Base-by-base conservation (phyloP, 2,329 filamentous ascomycete genomes). In the Aphanocladium album region DNA sequence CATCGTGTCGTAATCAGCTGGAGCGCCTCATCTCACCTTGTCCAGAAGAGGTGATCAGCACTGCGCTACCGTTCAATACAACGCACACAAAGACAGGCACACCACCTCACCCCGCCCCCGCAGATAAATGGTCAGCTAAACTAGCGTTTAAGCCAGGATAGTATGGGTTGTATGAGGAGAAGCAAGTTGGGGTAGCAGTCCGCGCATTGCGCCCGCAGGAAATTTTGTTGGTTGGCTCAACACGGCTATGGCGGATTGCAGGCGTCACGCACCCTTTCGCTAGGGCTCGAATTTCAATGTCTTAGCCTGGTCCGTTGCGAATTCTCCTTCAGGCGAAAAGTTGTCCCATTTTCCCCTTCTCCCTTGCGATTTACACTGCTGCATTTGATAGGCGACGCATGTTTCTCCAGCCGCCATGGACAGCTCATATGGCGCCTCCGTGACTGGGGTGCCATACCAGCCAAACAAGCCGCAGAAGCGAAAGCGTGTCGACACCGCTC, bases 391-490 rank as follows among this genome's bases (percentile, higher is more conserved):
- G 14, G 30, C 49, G 49, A 51, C 27, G 27, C 49, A 51, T 35
- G 49, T 37, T 37, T 37, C 19, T 5, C 16, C 17, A 2, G 33
- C 17, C 49, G 25, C 30, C 16, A 51, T 51, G 49, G 30, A 51
- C 27, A 51, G 49, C 30, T 51, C 49, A 12, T 37, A 37, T 21
- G 49, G 49, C 12, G 27, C 25, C 30, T 19, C 49, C 16, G 9
- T 16, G 17, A 17, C 30, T 30, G 49, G 27, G 49, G 49, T 21
- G 49, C 49, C 49, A 51, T 51, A 51, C 35, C 27, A 46, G 41
- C 39, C 53, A 17, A 56, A 21, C 25, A 56, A 56, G 39, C 21
- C 37, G 16, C 53, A 56, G 53, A 56, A 56, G 53, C 53, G 53
- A 27, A 45, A 33, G 25, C 53, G 53, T 14, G 53, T 45, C 53